phyloP scores from a whole-genome alignment of 2,329 filamentous ascomycete genomes.

The Apiospora malaysiana region DNA sequence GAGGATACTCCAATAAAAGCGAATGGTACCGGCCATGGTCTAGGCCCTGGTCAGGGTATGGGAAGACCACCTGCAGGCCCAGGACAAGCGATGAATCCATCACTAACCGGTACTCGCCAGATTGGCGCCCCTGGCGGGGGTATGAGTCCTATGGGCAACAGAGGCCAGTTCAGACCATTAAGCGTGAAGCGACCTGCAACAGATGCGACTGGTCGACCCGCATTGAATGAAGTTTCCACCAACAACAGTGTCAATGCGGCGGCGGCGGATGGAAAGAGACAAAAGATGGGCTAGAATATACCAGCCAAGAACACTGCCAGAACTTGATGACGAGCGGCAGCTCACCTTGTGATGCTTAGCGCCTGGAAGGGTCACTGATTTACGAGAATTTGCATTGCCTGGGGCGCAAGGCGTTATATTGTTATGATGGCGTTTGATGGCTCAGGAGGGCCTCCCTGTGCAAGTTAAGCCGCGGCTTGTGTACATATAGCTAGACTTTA shows the following conservation, averaged over 20 bases:
- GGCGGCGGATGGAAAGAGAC: slow-evolving; percentile 56
- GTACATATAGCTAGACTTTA: slow-evolving; percentile 16
- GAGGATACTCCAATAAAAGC: slow-evolving; percentile 36
- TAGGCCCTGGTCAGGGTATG: background rate
- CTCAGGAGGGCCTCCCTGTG: background rate
- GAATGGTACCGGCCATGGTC: slow-evolving; percentile 18
- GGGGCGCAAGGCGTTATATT: slow-evolving; percentile 1
- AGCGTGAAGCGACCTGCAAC: slow-evolving; percentile 60
- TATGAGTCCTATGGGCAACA: slow-evolving; percentile 63
- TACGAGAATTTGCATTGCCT: slow-evolving; percentile 9
- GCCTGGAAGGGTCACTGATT: slow-evolving; percentile 9
- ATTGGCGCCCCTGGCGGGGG: slow-evolving; percentile 61
- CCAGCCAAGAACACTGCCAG: background rate
- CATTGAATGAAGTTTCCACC: slow-evolving; percentile 57
- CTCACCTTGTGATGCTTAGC: background rate
- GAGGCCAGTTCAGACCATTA: slow-evolving; percentile 63
- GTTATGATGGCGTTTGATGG: background rate
- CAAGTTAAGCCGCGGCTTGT: background rate
- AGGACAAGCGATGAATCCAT: slow-evolving; percentile 57
- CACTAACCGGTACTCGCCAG: slow-evolving; percentile 58
- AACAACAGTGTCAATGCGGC: slow-evolving; percentile 44
- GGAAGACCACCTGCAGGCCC: slow-evolving; percentile 32
- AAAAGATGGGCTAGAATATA: slow-evolving; percentile 49
- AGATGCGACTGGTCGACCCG: slow-evolving; percentile 42
- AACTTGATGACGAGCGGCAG: background rate